Conservation (phyloP, 208 protist species). For the Crithidia brevicula region DNA sequence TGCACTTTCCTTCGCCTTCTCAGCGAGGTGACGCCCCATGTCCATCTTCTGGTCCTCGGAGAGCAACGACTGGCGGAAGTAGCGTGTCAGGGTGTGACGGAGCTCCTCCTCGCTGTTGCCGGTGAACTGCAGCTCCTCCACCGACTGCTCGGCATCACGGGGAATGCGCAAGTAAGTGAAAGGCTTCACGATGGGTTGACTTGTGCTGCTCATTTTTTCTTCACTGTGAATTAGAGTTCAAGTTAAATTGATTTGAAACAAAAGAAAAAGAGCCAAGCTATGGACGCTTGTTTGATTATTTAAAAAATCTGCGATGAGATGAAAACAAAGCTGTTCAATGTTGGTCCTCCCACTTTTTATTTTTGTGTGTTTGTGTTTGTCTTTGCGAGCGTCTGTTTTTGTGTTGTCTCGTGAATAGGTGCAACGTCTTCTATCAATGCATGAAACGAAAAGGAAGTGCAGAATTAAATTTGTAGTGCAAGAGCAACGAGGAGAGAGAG, state of each 20-base stretch:
- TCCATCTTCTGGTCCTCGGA: conserved; percentile 71
- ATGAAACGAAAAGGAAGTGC: too few relatives aligned
- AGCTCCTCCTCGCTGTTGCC: conserved; percentile 77
- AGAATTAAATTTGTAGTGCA: too few relatives aligned
- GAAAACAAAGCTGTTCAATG: too few relatives aligned
- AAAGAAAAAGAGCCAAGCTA: neutral
- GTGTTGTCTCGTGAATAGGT: too few relatives aligned
- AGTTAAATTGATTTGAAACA: too few relatives aligned
- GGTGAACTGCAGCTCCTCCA: conserved; percentile 48
- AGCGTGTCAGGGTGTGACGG: conserved; percentile 52
- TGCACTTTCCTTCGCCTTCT: conserved; percentile 41
- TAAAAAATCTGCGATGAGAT: too few relatives aligned
- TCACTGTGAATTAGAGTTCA: neutral
- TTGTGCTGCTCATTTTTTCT: conserved; percentile 23
- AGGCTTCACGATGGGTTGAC: conserved; percentile 45
- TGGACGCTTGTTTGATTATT: neutral
- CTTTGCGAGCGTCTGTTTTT: neutral
- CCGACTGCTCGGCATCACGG: conserved; percentile 37
- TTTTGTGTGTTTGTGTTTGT: neutral
- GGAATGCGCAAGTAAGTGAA: conserved; percentile 87
- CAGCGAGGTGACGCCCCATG: conserved; percentile 68
- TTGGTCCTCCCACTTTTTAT: too few relatives aligned
- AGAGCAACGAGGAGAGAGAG: too few relatives aligned
- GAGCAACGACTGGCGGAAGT: conserved; percentile 74
- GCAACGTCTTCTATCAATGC: too few relatives aligned